Percentiles rank a stretch among this genome's conserved stretches.
Conservation (phyloP, 1,139 yeast genomes). For the Geotrichum carabidarum region DNA sequence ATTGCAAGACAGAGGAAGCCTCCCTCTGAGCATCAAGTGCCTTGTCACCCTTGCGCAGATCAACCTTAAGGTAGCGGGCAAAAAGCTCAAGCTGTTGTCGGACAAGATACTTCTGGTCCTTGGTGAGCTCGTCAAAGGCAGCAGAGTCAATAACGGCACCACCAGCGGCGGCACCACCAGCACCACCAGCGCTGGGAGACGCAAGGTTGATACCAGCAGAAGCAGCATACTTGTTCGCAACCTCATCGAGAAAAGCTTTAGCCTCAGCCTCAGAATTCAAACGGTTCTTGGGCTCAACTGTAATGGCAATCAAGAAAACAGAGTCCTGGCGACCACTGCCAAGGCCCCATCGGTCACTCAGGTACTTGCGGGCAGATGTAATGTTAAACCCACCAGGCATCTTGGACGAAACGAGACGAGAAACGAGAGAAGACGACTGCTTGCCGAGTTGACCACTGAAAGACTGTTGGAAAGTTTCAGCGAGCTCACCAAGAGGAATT, state of each 20-base stretch:
- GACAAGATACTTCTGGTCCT: conserved; percentile 84
- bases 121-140: conserved; percentile 88
- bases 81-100: conserved; percentile 92
- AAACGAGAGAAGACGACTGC: conserved; percentile 80
- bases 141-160: conserved; percentile 93
- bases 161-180: conserved; percentile 53
- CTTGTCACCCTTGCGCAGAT: conserved; percentile 86
- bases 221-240: conserved; percentile 81
- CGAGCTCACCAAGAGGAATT: conserved; percentile 90
- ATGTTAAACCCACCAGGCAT: conserved; percentile 99
- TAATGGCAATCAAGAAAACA: conserved; percentile 72
- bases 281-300: conserved; percentile 88
- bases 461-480: conserved; percentile 88
- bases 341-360: conserved; percentile 80
- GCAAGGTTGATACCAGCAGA: conserved; percentile 71
- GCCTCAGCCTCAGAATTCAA: conserved; percentile 84
- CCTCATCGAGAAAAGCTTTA: conserved; percentile 74
- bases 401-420: conserved; percentile 89
- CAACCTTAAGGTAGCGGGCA: conserved; percentile 91
- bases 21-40: conserved; percentile 81
- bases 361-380: conserved; percentile 83
- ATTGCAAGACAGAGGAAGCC: conserved; percentile 75
- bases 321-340: conserved; percentile 93
- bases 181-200: conserved; percentile 56
- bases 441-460: conserved; percentile 88